Evolutionary conservation across 2,329 filamentous ascomycete species (phyloP).

Genomic region (Stachybotrys echinatus): DNA sequence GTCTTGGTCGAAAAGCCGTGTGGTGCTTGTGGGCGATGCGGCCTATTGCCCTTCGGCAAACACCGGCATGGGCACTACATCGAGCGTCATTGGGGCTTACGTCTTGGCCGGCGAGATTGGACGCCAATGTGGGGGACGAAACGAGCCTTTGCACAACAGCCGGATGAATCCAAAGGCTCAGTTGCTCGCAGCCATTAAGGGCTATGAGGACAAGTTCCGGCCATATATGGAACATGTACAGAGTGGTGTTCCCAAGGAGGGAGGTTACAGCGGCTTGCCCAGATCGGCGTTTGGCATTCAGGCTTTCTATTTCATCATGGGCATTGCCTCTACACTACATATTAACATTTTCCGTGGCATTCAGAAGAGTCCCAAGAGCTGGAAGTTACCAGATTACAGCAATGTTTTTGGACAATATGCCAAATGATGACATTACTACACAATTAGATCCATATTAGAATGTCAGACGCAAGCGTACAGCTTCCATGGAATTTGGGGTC

Average conservation of each 20-base stretch:
- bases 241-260: neutral
- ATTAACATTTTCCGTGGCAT: too few relatives aligned
- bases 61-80: constrained; percentile 47
- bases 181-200: neutral
- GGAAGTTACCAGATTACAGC: too few relatives aligned
- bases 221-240: neutral
- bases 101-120: constrained; percentile 46
- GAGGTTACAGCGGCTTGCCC: too few relatives aligned
- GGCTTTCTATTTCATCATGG: too few relatives aligned
- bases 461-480: too few relatives aligned
- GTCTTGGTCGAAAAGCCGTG: constrained; percentile 37
- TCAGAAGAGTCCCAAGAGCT: too few relatives aligned
- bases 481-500: too few relatives aligned
- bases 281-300: too few relatives aligned
- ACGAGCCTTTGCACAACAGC: neutral
- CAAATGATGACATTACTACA: too few relatives aligned
- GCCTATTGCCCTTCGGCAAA: constrained; percentile 41
- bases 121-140: neutral
- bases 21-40: constrained; percentile 50
- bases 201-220: neutral
- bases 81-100: constrained; percentile 46
- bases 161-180: neutral
- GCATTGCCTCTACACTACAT: too few relatives aligned
- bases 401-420: too few relatives aligned
- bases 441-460: too few relatives aligned